Conservation (phyloP, 371 early-diverging fungal genomes). For the Lichtheimia corymbifera region DNA sequence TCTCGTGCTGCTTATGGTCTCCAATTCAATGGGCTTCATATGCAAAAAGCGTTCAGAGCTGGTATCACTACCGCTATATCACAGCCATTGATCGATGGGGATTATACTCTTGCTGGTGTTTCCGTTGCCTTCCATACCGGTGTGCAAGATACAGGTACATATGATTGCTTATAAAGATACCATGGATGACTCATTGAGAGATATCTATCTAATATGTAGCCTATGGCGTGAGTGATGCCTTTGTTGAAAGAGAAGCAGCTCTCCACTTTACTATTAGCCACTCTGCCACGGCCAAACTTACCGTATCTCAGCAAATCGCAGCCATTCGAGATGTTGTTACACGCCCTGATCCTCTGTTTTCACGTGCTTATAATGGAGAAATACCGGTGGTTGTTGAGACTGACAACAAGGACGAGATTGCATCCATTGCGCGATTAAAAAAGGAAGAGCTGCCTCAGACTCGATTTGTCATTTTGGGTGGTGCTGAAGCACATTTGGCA, state of each 20-base stretch:
- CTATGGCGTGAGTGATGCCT: conserved; percentile 38
- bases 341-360: conserved; percentile 27
- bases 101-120: conserved; percentile 48
- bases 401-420: conserved; percentile 72
- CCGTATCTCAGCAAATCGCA: conserved; percentile 70
- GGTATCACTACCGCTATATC: conserved; percentile 59
- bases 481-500: conserved; percentile 71
- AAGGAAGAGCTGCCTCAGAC: conserved; percentile 26
- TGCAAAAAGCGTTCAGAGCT: conserved; percentile 62
- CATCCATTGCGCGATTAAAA: conserved; percentile 62
- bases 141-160: conserved; percentile 41
- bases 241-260: conserved; percentile 62
- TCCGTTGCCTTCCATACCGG: conserved; percentile 60
- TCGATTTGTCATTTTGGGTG: conserved; percentile 61
- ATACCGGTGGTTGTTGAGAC: conserved; percentile 66
- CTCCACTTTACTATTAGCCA: conserved; percentile 53
- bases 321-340: conserved; percentile 50
- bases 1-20: conserved; percentile 60
- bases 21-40: conserved; percentile 61
- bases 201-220: conserved; percentile 10
- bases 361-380: conserved; percentile 55
- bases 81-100: conserved; percentile 36
- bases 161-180: not conserved
- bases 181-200: no score
- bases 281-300: conserved; percentile 10